Base-by-base conservation (phyloP, 1,284 basidiomycete species). In the Trichosporon asahii region DNA sequence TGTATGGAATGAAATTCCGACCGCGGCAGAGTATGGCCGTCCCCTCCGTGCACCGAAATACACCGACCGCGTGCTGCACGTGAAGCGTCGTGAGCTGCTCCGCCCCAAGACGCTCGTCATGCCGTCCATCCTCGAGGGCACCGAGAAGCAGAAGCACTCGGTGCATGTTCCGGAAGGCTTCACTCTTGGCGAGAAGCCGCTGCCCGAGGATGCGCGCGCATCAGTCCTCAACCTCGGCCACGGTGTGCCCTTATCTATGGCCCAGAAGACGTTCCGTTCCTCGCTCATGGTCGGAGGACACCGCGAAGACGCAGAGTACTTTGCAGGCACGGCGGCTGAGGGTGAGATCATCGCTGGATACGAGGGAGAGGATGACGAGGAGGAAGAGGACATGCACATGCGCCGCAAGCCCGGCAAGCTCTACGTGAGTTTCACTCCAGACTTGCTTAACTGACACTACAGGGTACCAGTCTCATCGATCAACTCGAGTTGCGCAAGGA, bases 381-480 rank as follows among this genome's bases (percentile, higher is more conserved):
- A 76, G 12, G 75, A 75, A 11, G 67, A 71, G 21, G 72, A 75
- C 70, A 72, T 37, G n/a, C 67, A 71, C 57, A 61, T 61, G 64
- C 55, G 60, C 2, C 72, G 71, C 66, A 75, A 74, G 63, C 77
- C 79, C 0, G 79, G 79, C 12, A 79, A 78, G 68, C 75, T 82
- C 29, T 82, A 79, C 66, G 78, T 79, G 72, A 73, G 78, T 77
- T 2, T n/a, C n/a, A n/a, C n/a, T n/a, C n/a, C n/a, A n/a, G 21
- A 14, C 68, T 23, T 35, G 35, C 3, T 3, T 14, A 37, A 49
- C 66, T 76, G 68, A 73, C 69, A 46, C 4, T 1, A 23, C 69
- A 75, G 78, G 82, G 77, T 2, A 77, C 73, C 25, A 82, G 80
- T 70, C 70, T 84, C 69, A 83, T 84, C 72, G 83, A 84, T 72